Evolutionary conservation across 257 asterid genomes (phyloP).

Genomic region (Salvia splendens): DNA sequence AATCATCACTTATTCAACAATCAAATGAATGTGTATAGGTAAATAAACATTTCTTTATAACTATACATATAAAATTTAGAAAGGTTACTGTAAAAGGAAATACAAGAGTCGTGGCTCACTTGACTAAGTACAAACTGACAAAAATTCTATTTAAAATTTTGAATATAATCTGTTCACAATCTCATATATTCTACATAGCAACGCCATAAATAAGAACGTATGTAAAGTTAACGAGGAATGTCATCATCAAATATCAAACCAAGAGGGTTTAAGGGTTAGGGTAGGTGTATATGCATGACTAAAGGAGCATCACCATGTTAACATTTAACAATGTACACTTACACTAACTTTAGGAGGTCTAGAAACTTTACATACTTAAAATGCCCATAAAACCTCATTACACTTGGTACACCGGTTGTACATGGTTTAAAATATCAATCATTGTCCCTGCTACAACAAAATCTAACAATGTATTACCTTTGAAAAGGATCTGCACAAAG

Average conservation of each 20-base stretch:
- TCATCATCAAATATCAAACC: too few relatives aligned
- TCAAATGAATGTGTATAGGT: background rate
- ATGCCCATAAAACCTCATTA: conserved; percentile 2
- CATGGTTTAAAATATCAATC: conserved; percentile 4
- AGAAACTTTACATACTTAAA: conserved; percentile 15
- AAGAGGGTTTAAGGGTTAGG: too few relatives aligned
- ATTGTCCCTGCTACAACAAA: conserved; percentile 19
- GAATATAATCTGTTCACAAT: too few relatives aligned
- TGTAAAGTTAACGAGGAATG: too few relatives aligned
- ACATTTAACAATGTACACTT: background rate
- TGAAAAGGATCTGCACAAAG: conserved; percentile 82
- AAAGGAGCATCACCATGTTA: conserved; percentile 19
- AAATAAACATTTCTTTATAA: background rate
- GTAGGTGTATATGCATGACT: too few relatives aligned
- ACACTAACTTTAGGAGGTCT: background rate
- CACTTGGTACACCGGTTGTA: background rate
- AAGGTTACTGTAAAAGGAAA: background rate
- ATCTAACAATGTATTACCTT: conserved; percentile 53
- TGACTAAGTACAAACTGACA: background rate
- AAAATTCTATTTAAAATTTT: too few relatives aligned
- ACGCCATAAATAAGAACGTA: too few relatives aligned
- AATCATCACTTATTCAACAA: background rate
- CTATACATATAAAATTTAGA: background rate
- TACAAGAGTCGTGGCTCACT: background rate
- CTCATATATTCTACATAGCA: too few relatives aligned